Evolutionary conservation across 345 rosid genomes (phyloP).

Genomic region (Corymbia maculata): DNA sequence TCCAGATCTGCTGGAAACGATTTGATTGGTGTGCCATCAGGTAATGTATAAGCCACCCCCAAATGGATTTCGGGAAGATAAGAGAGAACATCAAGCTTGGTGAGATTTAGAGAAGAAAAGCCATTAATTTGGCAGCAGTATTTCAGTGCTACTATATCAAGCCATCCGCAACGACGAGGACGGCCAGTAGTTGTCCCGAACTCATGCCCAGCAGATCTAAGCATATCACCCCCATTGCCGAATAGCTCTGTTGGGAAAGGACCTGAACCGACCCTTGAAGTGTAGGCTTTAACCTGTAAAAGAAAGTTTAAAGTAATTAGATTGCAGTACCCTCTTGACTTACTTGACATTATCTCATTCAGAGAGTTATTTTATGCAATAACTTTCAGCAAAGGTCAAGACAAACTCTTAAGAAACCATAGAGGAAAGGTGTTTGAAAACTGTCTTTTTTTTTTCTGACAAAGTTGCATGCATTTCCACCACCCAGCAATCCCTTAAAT

Average conservation of each 20-base stretch:
- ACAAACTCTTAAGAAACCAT: neutral
- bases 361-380: neutral
- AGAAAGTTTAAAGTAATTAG: neutral
- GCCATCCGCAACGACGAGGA: slow-evolving; percentile 99
- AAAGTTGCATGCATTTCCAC: neutral
- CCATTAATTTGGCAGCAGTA: slow-evolving; percentile 88
- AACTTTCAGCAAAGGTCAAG: neutral
- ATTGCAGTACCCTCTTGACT: neutral
- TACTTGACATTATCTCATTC: neutral
- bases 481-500: neutral
- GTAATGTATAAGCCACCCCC: slow-evolving; percentile 61
- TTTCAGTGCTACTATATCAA: slow-evolving; percentile 83
- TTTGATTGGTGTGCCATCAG: slow-evolving; percentile 68
- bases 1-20: slow-evolving; percentile 88
- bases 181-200: slow-evolving; percentile 98
- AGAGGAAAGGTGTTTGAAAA: neutral
- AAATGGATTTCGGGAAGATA: slow-evolving; percentile 73
- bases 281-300: slow-evolving; percentile 83
- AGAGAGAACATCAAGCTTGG: slow-evolving; percentile 91
- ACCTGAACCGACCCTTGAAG: slow-evolving; percentile 98
- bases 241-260: slow-evolving; percentile 94
- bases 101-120: slow-evolving; percentile 86
- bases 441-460: neutral
- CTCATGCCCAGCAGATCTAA: slow-evolving; percentile 84
- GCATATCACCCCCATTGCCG: slow-evolving; percentile 78